Evolutionary conservation across 441 rosid species (phyloP), one percentile per base, ranked within the genome.

Genomic region (Populus trichocarpa): DNA sequence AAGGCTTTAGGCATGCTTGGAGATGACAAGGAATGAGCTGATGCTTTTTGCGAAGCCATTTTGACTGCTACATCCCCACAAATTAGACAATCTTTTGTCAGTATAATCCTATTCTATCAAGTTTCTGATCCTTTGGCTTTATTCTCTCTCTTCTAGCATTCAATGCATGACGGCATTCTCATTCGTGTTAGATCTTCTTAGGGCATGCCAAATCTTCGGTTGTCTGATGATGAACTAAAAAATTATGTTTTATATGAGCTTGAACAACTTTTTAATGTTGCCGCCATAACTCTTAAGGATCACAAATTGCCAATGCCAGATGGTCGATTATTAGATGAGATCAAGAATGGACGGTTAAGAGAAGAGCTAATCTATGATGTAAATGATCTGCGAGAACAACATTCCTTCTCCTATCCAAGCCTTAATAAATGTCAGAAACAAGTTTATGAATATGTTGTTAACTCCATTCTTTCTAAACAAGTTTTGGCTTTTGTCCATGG

Each of bases 401-500:
- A 38, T 38, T 38, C 46, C 46, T 0, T 66, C 33, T 25, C 28
- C 33, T 25, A 22, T 9, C 13, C 28, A 5, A 12, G 32, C 32
- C 69, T 0, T 66, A 30, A 26, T 25, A 25, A 66, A 25, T 25
- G 30, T 25, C 7, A 25, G 69, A 66, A 4, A 13, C 28, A 66
- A 9, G 30, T 5, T 30, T 13, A 66, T 66, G 32, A 66, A 26
- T 23, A 6, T 0, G 16, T 66, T 5, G 16, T 66, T 13, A 5
- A 66, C 2, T 30, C 20, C 2, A 2, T 66, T 38, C 12, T 9
- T 25, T 9, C 28, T 10, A 23, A 16, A 66, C 16, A 4, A 10
- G 42, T 35, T 10, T 12, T 10, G 14, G 66, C 66, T 35, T 76
- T 76, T 14, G 50, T 76, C 4, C 20, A 76, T 46, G 73, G 79